Conservation (phyloP, 306 rosid species). For the Quercus alba region DNA sequence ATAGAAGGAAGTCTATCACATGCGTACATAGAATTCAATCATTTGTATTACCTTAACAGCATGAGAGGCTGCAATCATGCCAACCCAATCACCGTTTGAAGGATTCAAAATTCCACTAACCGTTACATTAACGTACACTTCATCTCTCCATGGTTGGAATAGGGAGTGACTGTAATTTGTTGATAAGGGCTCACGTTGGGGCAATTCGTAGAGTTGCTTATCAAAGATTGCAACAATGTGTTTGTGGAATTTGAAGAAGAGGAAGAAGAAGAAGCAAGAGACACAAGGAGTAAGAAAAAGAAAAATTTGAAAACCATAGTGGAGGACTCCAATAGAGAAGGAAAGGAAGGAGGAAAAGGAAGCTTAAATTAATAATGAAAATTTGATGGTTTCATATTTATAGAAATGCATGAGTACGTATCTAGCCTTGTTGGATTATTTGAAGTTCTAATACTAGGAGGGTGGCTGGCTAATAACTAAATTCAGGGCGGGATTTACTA, state of each 20-base stretch:
- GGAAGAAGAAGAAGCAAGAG: conserved; percentile 4
- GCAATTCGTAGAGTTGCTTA: conserved; percentile 35
- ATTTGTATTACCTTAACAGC: conserved; percentile 63
- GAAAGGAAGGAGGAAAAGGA: not conserved
- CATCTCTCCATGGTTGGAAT: conserved; percentile 39
- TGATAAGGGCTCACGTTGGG: conserved; percentile 25
- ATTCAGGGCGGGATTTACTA: no score
- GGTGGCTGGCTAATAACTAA: no score
- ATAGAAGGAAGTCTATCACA: no score
- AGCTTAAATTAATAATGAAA: not conserved
- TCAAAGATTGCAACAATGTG: conserved; percentile 25
- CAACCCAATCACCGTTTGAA: conserved; percentile 57
- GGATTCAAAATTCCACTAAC: conserved; percentile 57
- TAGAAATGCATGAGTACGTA: no score
- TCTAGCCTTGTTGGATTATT: no score
- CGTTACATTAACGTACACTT: conserved; percentile 46
- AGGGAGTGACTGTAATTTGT: conserved; percentile 26
- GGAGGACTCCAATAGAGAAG: not conserved
- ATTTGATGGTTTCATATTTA: not conserved
- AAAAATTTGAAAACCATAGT: conserved; percentile 13
- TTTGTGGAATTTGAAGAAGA: not conserved
- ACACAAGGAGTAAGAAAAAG: not conserved
- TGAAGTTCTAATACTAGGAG: no score
- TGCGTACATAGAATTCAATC: not conserved
- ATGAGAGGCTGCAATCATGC: conserved; percentile 72